These are phyloP conservation scores for Chytriomyces hyalinus DNA, from an alignment of 192 early-diverging fungal species.

Conservation along the genomic window DNA sequence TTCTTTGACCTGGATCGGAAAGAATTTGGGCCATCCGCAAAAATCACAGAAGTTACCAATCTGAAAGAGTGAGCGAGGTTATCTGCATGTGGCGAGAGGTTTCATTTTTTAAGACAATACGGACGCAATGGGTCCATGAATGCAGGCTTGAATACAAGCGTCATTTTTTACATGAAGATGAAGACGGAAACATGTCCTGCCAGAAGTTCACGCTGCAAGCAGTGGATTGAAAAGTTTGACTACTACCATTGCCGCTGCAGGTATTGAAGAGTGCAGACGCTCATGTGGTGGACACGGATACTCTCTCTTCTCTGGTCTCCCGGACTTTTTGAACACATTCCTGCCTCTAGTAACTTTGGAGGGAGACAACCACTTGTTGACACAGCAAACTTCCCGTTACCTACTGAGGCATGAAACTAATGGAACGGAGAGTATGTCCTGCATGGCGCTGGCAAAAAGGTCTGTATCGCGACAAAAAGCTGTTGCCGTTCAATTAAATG, in stretches of 20 bases:
- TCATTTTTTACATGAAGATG: slow-evolving; percentile 61
- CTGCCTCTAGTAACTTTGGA: slow-evolving; percentile 86
- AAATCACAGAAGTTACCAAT: not conserved
- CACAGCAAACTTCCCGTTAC: slow-evolving; percentile 84
- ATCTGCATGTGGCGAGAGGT: not conserved
- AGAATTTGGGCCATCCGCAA: slow-evolving; percentile 23
- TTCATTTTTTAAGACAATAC: not conserved
- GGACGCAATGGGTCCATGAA: too few relatives aligned
- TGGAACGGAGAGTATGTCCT: slow-evolving; percentile 2
- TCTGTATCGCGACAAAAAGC: not conserved
- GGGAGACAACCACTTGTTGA: slow-evolving; percentile 65
- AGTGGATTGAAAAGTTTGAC: slow-evolving; percentile 93
- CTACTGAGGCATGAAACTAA: slow-evolving; percentile 60
- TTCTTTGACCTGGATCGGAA: slow-evolving; percentile 32
- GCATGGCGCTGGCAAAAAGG: slow-evolving; percentile 22
- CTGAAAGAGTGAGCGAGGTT: too few relatives aligned
- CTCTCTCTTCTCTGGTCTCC: slow-evolving; percentile 88
- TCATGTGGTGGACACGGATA: slow-evolving; percentile 92
- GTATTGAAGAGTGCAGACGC: slow-evolving; percentile 92
- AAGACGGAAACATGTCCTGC: slow-evolving; percentile 47
- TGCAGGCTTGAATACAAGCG: too few relatives aligned
- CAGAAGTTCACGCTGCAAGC: slow-evolving; percentile 87
- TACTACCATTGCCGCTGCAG: slow-evolving; percentile 88
- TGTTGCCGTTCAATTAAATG: not conserved
- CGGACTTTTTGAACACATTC: slow-evolving; percentile 73